phyloP scores from a whole-genome alignment of 257 asterid genomes.

The Solanum pimpinellifolium region DNA sequence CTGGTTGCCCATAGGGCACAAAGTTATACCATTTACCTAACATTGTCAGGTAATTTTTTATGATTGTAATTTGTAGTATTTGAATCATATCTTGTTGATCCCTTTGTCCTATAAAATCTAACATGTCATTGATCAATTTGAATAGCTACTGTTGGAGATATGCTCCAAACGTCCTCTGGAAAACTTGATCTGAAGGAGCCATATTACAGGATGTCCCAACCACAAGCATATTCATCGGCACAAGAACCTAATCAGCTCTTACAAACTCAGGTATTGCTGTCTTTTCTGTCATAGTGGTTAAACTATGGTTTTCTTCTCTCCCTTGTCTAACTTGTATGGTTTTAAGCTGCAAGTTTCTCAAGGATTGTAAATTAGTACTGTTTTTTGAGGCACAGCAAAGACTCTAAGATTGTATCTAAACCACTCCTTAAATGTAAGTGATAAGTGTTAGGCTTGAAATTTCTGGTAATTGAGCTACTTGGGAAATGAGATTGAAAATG shows the following conservation, averaged over 20 bases:
- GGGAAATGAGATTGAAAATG: background rate
- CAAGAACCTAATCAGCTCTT: conserved; percentile 71
- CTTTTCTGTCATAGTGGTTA: background rate
- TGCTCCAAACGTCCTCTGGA: conserved; percentile 75
- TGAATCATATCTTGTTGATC: background rate
- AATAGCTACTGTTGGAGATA: conserved; percentile 38
- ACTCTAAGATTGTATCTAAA: background rate
- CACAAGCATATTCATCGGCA: conserved; percentile 56
- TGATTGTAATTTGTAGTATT: background rate
- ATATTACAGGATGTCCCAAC: conserved; percentile 96
- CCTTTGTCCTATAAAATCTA: background rate
- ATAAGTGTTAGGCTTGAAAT: background rate
- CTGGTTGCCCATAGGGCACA: conserved; percentile 95
- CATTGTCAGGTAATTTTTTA: conserved; percentile 52
- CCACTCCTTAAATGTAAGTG: background rate
- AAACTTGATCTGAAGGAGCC: conserved; percentile 95
- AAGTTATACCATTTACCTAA: conserved; percentile 80
- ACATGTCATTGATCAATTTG: background rate
- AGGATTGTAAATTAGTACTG: background rate
- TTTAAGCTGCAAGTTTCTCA: background rate
- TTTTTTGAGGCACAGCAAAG: background rate
- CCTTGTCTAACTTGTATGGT: background rate
- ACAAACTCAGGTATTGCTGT: conserved; percentile 60
- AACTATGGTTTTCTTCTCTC: background rate
- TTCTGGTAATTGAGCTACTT: background rate